Percentiles rank a stretch among this genome's conserved stretches.
Evolutionary conservation across 768 basidiomycete species (phyloP).

Genomic region (Boletus rubropictus): DNA sequence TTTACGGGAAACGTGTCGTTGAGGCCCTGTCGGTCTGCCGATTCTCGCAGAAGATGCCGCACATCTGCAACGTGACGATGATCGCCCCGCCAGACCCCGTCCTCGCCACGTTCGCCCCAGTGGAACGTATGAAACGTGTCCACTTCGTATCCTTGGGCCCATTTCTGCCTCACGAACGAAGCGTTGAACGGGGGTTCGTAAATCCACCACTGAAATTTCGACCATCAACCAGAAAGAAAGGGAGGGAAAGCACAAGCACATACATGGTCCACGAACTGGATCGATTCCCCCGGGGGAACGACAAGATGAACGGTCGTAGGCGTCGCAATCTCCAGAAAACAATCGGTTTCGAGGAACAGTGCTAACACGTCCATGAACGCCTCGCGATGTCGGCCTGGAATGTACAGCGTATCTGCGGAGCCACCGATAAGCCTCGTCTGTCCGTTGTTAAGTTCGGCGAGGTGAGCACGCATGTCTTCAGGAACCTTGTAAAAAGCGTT

Average conservation of each 20-base stretch:
- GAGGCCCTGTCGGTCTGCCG: slow-evolving; percentile 35
- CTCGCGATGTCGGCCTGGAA: slow-evolving; percentile 38
- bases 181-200: slow-evolving; percentile 42
- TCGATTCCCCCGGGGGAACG: slow-evolving; percentile 34
- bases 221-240: background rate
- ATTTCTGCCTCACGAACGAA: slow-evolving; percentile 41
- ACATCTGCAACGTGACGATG: slow-evolving; percentile 35
- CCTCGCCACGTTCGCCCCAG: slow-evolving; percentile 38
- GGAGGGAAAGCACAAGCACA: slow-evolving; percentile 4
- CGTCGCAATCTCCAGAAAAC: slow-evolving; percentile 46
- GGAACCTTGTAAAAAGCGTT: slow-evolving; percentile 36
- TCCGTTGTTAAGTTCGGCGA: slow-evolving; percentile 32
- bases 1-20: slow-evolving; percentile 22
- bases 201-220: slow-evolving; percentile 39
- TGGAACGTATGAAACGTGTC: slow-evolving; percentile 49
- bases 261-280: slow-evolving; percentile 45
- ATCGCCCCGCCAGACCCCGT: slow-evolving; percentile 34
- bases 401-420: slow-evolving; percentile 45
- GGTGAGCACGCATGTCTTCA: slow-evolving; percentile 30
- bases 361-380: slow-evolving; percentile 39
- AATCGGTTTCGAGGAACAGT: slow-evolving; percentile 42
- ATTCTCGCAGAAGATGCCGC: slow-evolving; percentile 33
- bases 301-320: slow-evolving; percentile 43
- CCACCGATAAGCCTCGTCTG: slow-evolving; percentile 41
- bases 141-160: slow-evolving; percentile 43